Evolutionary conservation across 805 yeast species (phyloP).

Genomic region (Nakazawaea ambrosiae): DNA sequence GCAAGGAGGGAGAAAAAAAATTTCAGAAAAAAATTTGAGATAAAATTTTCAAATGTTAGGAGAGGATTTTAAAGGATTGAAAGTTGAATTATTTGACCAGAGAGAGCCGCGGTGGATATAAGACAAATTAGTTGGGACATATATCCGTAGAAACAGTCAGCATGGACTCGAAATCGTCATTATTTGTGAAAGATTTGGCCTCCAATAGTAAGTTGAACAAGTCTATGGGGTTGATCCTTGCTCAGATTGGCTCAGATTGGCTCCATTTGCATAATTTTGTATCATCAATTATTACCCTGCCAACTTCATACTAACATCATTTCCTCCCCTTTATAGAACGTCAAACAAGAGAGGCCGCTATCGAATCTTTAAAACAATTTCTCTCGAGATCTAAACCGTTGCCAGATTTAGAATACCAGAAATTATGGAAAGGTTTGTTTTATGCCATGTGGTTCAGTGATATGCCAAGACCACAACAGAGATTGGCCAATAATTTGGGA

Average conservation of each 20-base stretch:
- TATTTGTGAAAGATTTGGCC: constrained; percentile 75
- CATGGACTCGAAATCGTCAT: constrained; percentile 23
- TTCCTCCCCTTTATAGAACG: constrained; percentile 40
- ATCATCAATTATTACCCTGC: neutral
- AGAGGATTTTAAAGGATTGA: too few relatives aligned
- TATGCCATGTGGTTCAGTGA: constrained; percentile 97
- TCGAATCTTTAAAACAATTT: constrained; percentile 55
- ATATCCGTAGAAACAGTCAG: constrained; percentile 7
- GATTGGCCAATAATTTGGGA: constrained; percentile 70
- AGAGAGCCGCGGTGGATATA: too few relatives aligned
- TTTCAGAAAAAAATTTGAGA: constrained; percentile 3
- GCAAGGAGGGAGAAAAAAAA: too few relatives aligned
- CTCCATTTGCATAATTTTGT: too few relatives aligned
- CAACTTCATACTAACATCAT: constrained; percentile 3
- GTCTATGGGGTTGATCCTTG: too few relatives aligned
- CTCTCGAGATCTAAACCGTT: constrained; percentile 39
- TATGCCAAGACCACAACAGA: constrained; percentile 86
- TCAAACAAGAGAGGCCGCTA: constrained; percentile 65
- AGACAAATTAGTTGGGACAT: neutral
- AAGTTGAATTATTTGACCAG: too few relatives aligned
- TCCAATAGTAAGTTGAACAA: constrained; percentile 47
- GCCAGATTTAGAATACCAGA: constrained; percentile 53
- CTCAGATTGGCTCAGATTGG: too few relatives aligned
- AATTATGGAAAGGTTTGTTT: constrained; percentile 94
- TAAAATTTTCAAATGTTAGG: neutral